phyloP scores from a whole-genome alignment of 2,329 filamentous ascomycete genomes.

The Aspergillus floridensis region DNA sequence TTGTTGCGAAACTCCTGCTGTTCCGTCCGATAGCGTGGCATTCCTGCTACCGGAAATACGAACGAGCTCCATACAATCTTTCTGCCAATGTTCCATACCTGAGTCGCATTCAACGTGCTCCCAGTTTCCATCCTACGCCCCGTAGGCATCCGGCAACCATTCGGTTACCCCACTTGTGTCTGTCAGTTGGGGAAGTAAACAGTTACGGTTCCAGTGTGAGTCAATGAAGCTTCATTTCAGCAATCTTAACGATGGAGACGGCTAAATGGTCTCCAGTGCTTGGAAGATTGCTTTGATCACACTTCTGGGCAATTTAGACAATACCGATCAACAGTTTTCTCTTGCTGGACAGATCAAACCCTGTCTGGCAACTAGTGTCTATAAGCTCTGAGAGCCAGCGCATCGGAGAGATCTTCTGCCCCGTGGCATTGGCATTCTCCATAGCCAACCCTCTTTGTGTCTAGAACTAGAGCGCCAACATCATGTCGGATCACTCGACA shows the following conservation, averaged over 20 bases:
- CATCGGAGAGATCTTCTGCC: neutral
- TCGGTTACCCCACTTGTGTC: neutral
- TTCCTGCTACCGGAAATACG: neutral
- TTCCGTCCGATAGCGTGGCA: slow-evolving; percentile 4
- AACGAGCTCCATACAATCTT: neutral
- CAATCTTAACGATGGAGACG: neutral
- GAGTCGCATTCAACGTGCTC: neutral
- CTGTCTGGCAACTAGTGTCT: neutral
- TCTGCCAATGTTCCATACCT: neutral
- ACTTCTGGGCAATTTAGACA: neutral
- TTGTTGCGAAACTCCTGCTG: slow-evolving; percentile 10
- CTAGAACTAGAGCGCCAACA: neutral
- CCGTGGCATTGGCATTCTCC: neutral
- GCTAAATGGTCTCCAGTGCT: neutral
- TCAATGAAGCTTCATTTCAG: neutral
- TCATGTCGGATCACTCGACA: slow-evolving; percentile 39
- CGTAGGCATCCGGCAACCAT: neutral
- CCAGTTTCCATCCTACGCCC: neutral
- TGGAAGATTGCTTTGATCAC: neutral
- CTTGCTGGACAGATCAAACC: neutral
- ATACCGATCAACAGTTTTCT: neutral
- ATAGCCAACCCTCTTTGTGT: neutral
- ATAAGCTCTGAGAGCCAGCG: neutral
- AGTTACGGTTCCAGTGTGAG: neutral
- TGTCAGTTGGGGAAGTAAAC: neutral